Base-by-base conservation (phyloP, 345 rosid species). In the Aquilaria sinensis region DNA sequence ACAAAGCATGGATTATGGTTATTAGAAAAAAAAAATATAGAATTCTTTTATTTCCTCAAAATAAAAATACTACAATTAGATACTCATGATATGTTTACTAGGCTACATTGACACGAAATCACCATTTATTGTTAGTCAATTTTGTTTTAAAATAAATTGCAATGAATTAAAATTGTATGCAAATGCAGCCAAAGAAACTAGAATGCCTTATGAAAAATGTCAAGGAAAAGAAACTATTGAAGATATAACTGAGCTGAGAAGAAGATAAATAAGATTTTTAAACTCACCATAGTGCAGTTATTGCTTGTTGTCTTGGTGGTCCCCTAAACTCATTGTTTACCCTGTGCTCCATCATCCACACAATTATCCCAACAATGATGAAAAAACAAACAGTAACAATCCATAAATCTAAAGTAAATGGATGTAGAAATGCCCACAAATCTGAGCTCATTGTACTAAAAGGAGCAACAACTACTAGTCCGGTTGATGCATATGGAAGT, bases 271-370 rank as follows among this genome's bases (percentile, higher is more conserved):
- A 23, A 23, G 23, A 23, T 23, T 23, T 23, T 1, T 23, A 23
- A 23, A 76, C 86, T 76, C 75, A 88, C 91, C 81, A 52, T 72
- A 83, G 65, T 78, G 82, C 83, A 31, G 94, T 89, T 48, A 64
- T 63, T 23, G 77, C 51, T 71, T 89, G 96, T 64, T 72, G 72
- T 61, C 45, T 75, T 14, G 85, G 86, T 34, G 97, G 83, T 52
- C 93, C 97, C 3, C 90, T 77, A 59, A 91, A 88, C 72, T 76
- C 89, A 14, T 81, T 73, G 50, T 88, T 91, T 60, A 86, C 72
- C 33, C 93, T 83, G 72, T 88, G 96, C 73, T 91, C 96, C 9
- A 91, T 86, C 65, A 88, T 77, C 97, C 96, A 88, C 53, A 91
- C 72, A 67, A 84, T 87, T 5, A 84, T 58, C 5, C 78, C 97